Base-by-base conservation (phyloP, 768 basidiomycete species). In the Cystofilobasidium ferigula region DNA sequence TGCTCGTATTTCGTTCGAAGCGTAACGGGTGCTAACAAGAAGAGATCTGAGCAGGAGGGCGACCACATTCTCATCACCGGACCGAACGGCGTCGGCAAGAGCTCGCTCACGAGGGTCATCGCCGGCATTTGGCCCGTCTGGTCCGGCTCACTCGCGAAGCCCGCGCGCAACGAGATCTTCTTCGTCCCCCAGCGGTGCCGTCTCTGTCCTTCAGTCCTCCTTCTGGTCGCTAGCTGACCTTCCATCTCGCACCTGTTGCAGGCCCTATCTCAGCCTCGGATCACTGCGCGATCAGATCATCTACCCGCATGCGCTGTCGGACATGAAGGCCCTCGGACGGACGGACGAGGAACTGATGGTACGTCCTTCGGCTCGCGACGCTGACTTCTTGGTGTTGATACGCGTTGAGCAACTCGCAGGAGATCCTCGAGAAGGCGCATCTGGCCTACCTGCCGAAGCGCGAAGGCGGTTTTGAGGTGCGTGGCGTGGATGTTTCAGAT, bases 241-340 rank as follows among this genome's bases (percentile, higher is more conserved):
- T 42, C 38, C 36, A 42, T 48, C 13, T 42, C 13, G 18, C 20
- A 24, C 6, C 22, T 22, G 2, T 28, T 16, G 24, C 34, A 80
- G 93, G 18, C 85, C 91, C 28, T 98, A 98, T 75, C 89, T 97
- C 83, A 86, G 87, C 34, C 81, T 84, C 0, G 94, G 94, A 0
- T 86, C 85, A 69, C 77, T 98, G 53, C 78, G 94, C 20, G 92
- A 95, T 71, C 94, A 98, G 80, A 58, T 64, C 61, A 59, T 63
- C 45, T 62, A 67, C 75, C 91, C 92, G 8, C 84, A 92, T 74
- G 84, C 86, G 47, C 90, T 86, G 77, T 82, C 83, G 32, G 83
- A 88, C 70, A 90, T 83, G 74, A 74, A 81, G 70, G 78, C 79
- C 67, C 78, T 78, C 9, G 87, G 83, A 6, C 79, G 80, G 69